Evolutionary conservation across 2,329 filamentous ascomycete species (phyloP).

Genomic region (Ophiostoma tasmaniense): DNA sequence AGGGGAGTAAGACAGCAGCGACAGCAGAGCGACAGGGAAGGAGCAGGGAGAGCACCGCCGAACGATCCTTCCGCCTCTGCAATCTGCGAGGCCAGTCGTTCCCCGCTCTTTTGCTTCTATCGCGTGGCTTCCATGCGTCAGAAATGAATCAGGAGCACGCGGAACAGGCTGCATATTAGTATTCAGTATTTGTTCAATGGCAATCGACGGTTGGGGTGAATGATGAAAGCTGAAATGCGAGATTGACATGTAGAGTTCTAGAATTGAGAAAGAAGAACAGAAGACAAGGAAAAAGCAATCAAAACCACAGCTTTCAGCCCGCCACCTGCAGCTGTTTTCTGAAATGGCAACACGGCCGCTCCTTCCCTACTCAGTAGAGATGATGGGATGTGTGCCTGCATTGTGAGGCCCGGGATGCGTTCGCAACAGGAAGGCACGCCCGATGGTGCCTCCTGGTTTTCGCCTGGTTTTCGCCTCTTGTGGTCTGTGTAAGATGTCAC

Average conservation of each 20-base stretch:
- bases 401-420: neutral
- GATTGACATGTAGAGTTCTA: neutral
- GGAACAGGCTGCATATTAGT: neutral
- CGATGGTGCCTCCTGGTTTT: neutral
- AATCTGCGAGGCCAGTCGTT: neutral
- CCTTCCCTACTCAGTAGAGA: neutral
- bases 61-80: slow-evolving; percentile 3
- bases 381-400: neutral
- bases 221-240: neutral
- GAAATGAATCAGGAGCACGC: neutral
- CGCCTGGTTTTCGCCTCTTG: neutral
- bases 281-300: neutral
- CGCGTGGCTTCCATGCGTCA: slow-evolving; percentile 6
- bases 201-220: neutral
- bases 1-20: neutral
- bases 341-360: neutral
- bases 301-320: neutral
- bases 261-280: too few relatives aligned
- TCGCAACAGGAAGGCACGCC: slow-evolving; percentile 7
- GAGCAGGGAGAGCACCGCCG: neutral
- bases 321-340: too few relatives aligned
- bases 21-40: neutral
- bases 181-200: neutral
- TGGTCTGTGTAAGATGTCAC: slow-evolving; percentile 1
- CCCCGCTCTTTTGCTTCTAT: slow-evolving; percentile 5